Percentiles rank a stretch among this genome's conserved stretches.
These are phyloP conservation scores for Monosporascus sp. DNA, from an alignment of 2,329 filamentous ascomycete species.

Conservation along the genomic window DNA sequence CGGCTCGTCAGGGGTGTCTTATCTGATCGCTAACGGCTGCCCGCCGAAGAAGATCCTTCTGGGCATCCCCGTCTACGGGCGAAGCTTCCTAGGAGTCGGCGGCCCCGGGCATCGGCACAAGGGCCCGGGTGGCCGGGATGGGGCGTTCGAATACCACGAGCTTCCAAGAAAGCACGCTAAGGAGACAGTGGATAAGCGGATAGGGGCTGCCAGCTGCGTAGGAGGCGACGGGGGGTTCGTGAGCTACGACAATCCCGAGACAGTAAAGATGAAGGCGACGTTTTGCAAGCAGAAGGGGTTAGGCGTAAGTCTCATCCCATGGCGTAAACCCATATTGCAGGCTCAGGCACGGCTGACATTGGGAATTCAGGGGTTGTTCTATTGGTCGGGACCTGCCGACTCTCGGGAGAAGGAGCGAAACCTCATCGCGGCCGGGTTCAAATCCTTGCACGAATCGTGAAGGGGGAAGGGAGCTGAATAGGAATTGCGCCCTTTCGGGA, in stretches of 20 bases:
- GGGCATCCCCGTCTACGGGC: constrained; percentile 70
- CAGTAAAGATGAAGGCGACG: constrained; percentile 67
- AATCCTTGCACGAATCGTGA: constrained; percentile 53
- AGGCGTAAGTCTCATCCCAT: constrained; percentile 41
- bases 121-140: constrained; percentile 55
- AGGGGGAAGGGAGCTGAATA: no score
- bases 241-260: constrained; percentile 73
- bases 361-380: constrained; percentile 62
- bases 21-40: constrained; percentile 61
- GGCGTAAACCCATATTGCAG: neutral
- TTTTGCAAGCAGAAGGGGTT: constrained; percentile 68
- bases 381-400: constrained; percentile 75
- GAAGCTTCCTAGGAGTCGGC: constrained; percentile 63
- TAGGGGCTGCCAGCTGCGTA: constrained; percentile 65
- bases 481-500: no score
- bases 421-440: constrained; percentile 53
- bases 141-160: constrained; percentile 68
- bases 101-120: constrained; percentile 59
- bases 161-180: constrained; percentile 57
- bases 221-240: constrained; percentile 73
- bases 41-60: constrained; percentile 67
- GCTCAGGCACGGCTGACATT: neutral
- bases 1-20: constrained; percentile 60
- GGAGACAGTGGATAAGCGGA: constrained; percentile 62
- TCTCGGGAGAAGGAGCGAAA: constrained; percentile 51